These are phyloP conservation scores for Sporothrix variecibatus DNA, from an alignment of 2,329 filamentous ascomycete genomes.

Conservation along the genomic window DNA sequence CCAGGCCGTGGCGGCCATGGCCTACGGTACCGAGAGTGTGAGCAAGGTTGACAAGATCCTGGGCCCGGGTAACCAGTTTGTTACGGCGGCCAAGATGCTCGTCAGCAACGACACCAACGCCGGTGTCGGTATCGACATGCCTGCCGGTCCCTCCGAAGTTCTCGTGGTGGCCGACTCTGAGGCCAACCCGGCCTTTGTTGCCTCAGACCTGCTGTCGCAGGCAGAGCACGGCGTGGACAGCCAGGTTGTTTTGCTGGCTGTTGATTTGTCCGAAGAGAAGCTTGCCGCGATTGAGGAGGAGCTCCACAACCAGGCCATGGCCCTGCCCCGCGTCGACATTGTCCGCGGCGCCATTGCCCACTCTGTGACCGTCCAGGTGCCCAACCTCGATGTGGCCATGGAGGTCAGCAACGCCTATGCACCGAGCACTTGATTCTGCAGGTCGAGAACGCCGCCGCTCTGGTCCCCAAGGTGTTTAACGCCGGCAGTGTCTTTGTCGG, in stretches of 20 bases:
- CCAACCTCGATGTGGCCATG: constrained; percentile 72
- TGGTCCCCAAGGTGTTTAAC: constrained; percentile 81
- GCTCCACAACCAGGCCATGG: constrained; percentile 81
- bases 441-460: constrained; percentile 71
- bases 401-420: constrained; percentile 89
- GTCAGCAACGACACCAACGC: constrained; percentile 97
- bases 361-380: constrained; percentile 77
- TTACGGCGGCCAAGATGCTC: constrained; percentile 97
- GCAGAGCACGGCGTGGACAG: constrained; percentile 96
- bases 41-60: constrained; percentile 99
- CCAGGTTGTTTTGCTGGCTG: constrained; percentile 87
- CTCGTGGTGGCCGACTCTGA: constrained; percentile 90
- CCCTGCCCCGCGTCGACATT: constrained; percentile 87
- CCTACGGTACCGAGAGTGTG: constrained; percentile 92
- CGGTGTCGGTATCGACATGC: constrained; percentile 96
- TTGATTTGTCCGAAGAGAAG: constrained; percentile 72
- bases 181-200: constrained; percentile 91
- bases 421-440: constrained; percentile 94
- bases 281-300: constrained; percentile 87
- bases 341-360: constrained; percentile 87
- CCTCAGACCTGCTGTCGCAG: constrained; percentile 88
- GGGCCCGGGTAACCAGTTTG: constrained; percentile 96
- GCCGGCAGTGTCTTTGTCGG: constrained; percentile 96
- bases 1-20: constrained; percentile 94
- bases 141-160: constrained; percentile 92